Evolutionary conservation across 148 eudicot species (phyloP), one percentile per base, ranked within the genome.

Genomic region (Polygonum aviculare): DNA sequence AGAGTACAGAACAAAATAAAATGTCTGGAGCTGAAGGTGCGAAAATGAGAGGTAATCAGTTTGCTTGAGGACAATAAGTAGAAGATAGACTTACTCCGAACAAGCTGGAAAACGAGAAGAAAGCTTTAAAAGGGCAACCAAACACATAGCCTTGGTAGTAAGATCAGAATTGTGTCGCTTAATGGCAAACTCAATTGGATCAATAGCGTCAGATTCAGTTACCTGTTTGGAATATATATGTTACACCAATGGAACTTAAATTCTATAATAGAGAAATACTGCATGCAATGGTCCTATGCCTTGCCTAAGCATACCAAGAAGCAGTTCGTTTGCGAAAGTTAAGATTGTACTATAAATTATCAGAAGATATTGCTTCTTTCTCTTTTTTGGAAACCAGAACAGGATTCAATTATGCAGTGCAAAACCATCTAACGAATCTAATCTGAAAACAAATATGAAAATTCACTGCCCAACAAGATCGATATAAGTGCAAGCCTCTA

Each of bases 41-140:
- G 22, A 41, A 67, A 63, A 63, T 40, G 12, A 72, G 75, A 72
- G 38, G 36, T 38, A 76, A 78, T 35, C 67, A 83, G 50, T 26
- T 33, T 83, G 21, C 74, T 78, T 50, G 11, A 12, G 18, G 52
- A 60, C n/a, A 12, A 39, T 3, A 52, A 7, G 8, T 63, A 78
- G 39, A 72, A 36, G 12, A 52, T 73, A 78, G 47, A 82, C 98
- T 83, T 90, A 95, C 98, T 83, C 86, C 47, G 96, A 86, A 83
- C 93, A 95, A 76, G 86, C 85, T 73, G 97, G 96, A 81, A 89
- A 95, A 44, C 98, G 97, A 73, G 90, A 88, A 76, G 98, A 95
- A 74, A 95, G 91, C 90, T 95, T 95, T 75, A 95, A 79, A 75
- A 95, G 87, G 81, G 96, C 86, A 86, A 82, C 79, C 85, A 95